Percentiles rank a stretch among this genome's conserved stretches.
These are phyloP conservation scores for Incumbomyces delicatus DNA, from an alignment of 2,329 filamentous ascomycete species.

Conservation along the genomic window DNA sequence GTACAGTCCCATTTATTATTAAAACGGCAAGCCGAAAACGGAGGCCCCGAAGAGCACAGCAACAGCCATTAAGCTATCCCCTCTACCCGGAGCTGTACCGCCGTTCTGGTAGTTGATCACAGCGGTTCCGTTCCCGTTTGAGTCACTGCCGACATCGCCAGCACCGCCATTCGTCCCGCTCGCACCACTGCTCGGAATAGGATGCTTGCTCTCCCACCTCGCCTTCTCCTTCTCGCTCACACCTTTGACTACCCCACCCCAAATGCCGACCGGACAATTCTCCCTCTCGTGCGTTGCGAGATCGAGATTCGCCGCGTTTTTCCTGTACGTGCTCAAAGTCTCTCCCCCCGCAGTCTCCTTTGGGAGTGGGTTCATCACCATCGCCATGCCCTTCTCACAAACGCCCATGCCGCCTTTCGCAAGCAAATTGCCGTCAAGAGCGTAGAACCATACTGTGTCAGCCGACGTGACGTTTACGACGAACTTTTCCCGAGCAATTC, in stretches of 20 bases:
- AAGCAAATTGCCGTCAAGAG: neutral
- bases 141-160: neutral
- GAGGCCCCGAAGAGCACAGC: neutral
- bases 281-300: neutral
- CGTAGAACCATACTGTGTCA: neutral
- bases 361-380: neutral
- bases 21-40: neutral
- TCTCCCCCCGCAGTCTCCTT: neutral
- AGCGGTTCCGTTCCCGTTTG: neutral
- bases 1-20: too few relatives aligned
- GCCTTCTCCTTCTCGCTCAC: conserved; percentile 1
- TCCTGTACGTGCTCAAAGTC: neutral
- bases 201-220: conserved; percentile 1
- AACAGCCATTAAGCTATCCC: conserved; percentile 7
- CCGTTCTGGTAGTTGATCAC: neutral
- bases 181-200: neutral
- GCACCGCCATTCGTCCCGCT: neutral
- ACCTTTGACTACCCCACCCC: neutral
- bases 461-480: neutral
- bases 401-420: neutral
- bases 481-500: neutral
- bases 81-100: conserved; percentile 1
- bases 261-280: neutral
- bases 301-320: neutral
- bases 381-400: conserved; percentile 1